Evolutionary conservation across 192 early-diverging fungal genomes (phyloP).

Genomic region (Entomortierella parvispora): DNA sequence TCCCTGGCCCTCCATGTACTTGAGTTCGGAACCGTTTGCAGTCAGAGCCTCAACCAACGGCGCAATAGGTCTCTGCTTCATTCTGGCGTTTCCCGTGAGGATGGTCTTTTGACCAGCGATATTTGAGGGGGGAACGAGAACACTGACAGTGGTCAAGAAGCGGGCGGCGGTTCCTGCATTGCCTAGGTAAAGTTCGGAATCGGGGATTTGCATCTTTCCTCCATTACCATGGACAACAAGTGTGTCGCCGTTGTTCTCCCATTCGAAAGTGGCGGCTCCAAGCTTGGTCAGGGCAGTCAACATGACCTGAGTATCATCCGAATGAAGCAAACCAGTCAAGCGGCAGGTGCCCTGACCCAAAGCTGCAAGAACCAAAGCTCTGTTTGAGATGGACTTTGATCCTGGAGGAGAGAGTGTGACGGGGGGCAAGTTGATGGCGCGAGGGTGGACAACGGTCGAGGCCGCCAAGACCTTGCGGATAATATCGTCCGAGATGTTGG

Average conservation of each 20-base stretch:
- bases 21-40: constrained; percentile 81
- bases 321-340: constrained; percentile 89
- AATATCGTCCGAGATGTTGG: constrained; percentile 82
- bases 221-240: constrained; percentile 86
- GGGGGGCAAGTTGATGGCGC: constrained; percentile 29
- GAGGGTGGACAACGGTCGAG: constrained; percentile 73
- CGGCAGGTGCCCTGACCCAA: constrained; percentile 84
- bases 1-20: constrained; percentile 82
- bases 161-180: constrained; percentile 98
- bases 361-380: constrained; percentile 91
- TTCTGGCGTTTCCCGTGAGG: constrained; percentile 95
- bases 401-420: constrained; percentile 84
- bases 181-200: constrained; percentile 88
- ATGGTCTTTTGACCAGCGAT: constrained; percentile 59
- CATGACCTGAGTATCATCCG: constrained; percentile 99
- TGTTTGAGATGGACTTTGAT: constrained; percentile 98
- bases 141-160: constrained; percentile 90
- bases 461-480: constrained; percentile 88
- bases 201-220: constrained; percentile 79
- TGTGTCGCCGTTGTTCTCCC: constrained; percentile 94
- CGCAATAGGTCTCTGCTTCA: constrained; percentile 96
- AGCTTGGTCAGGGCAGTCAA: constrained; percentile 89
- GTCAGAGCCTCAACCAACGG: constrained; percentile 88
- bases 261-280: constrained; percentile 84
- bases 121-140: constrained; percentile 68